Base-by-base conservation (phyloP, 2,329 filamentous ascomycete species). In the Bimuria novae-zelandiae region DNA sequence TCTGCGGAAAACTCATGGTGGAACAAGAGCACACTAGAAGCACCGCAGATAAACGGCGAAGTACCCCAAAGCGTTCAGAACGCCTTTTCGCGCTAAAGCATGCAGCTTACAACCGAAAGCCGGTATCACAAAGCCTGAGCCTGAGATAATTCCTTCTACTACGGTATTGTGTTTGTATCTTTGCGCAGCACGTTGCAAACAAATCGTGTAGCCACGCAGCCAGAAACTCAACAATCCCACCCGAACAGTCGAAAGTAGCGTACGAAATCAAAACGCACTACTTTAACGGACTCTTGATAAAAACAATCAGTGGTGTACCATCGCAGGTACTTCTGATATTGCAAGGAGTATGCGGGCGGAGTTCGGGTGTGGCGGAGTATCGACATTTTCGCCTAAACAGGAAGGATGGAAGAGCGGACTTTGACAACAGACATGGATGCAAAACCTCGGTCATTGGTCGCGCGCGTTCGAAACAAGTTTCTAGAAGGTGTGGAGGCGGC, bases 351-450 rank as follows among this genome's bases (percentile, higher is more conserved):
- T 45, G 36, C 42, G 42, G 29, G 7, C 42, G 42, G 42, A 45
- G 42, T 45, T 45, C 42, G 44, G 33, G 33, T 16, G 32, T 14
- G 44, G 33, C 44, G 44, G 33, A 47, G 33, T 33, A 35, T n/a
- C 19, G 11, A 23, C 11, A 7, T n/a, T 45, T 23, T 37, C 33
- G 44, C 44, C 33, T 19, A 12, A 47, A 19, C 21, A 37, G 44
- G 44, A 47, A 47, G 44, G 23, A 36, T 27, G 39, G 17, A 39
- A 21, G 27, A 22, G 2, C 44, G 33, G 44, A 39, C 44, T 17
- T 47, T 27, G 25, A 27, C 5, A 17, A n/a, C n/a, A n/a, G n/a
- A n/a, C n/a, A n/a, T n/a, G n/a, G n/a, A n/a, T 23, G 10, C n/a
- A 35, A 14, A 10, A 11, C 22, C n/a, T 36, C 44, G 32, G 44